Evolutionary conservation across 2,329 filamentous ascomycete species (phyloP).

Genomic region (Raffaelea deltoideospora): DNA sequence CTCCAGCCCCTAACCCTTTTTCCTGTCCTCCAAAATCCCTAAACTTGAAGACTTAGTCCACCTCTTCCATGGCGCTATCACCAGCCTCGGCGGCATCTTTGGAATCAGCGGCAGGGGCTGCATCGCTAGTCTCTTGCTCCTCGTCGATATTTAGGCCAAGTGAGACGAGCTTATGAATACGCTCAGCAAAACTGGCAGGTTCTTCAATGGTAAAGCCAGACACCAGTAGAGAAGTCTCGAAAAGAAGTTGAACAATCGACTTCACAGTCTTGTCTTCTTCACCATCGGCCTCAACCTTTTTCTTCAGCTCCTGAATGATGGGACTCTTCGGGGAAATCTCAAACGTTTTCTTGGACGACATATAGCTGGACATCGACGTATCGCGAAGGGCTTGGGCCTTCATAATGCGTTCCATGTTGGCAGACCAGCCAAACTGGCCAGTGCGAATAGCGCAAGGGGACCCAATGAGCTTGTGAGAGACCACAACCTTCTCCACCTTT

Average conservation of each 20-base stretch:
- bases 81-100: conserved; percentile 43
- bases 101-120: conserved; percentile 42
- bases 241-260: conserved; percentile 95
- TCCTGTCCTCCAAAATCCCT: not conserved
- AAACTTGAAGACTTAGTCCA: conserved; percentile 55
- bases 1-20: not conserved
- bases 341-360: conserved; percentile 99
- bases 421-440: conserved; percentile 98
- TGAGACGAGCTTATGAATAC: conserved; percentile 98
- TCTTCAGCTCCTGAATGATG: conserved; percentile 98
- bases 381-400: conserved; percentile 99
- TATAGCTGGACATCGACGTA: conserved; percentile 99
- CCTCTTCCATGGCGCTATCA: conserved; percentile 99
- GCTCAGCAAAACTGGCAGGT: conserved; percentile 93
- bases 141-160: conserved; percentile 96
- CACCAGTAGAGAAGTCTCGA: conserved; percentile 95
- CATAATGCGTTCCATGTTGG: conserved; percentile 99
- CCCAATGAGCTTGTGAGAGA: conserved; percentile 91
- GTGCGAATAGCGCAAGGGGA: conserved; percentile 97
- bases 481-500: conserved; percentile 99
- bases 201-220: conserved; percentile 99
- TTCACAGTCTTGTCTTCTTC: conserved; percentile 99
- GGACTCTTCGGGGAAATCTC: conserved; percentile 98
- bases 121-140: conserved; percentile 59
- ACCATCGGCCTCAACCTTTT: conserved; percentile 94